phyloP scores from a whole-genome alignment of 2,329 filamentous ascomycete species.

The Botrytis sinoallii region DNA sequence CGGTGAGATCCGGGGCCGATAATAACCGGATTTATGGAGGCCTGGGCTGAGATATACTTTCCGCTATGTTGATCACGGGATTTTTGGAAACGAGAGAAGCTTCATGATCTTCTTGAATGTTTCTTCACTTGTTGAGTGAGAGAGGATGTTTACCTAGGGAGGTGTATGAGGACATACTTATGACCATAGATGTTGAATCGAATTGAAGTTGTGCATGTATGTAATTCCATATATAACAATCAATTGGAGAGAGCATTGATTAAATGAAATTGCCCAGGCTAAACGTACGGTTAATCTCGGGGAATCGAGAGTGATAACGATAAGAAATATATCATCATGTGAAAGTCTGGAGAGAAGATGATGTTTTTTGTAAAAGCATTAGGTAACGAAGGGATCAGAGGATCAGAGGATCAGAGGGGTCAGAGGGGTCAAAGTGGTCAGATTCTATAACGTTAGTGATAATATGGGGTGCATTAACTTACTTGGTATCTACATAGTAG shows the following conservation, averaged over 20 bases:
- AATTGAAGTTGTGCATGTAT: background rate
- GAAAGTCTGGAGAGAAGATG: background rate
- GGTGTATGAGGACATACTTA: background rate
- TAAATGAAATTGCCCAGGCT: background rate
- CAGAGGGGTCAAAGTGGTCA: background rate
- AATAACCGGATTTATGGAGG: conserved; percentile 1
- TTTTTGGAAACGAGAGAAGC: background rate
- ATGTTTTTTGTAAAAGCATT: background rate
- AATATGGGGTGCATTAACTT: background rate
- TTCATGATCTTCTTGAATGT: background rate
- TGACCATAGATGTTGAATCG: background rate
- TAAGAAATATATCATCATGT: background rate
- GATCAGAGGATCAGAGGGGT: background rate
- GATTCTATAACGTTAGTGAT: background rate
- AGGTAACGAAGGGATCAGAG: background rate
- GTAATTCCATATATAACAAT: background rate
- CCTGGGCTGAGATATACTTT: background rate
- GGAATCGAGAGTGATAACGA: background rate
- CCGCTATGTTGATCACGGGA: background rate
- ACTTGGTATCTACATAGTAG: background rate
- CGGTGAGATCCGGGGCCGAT: conserved; percentile 16
- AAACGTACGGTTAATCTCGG: background rate
- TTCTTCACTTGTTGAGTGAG: background rate
- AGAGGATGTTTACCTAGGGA: background rate
- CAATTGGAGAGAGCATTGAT: background rate